Evolutionary conservation across 805 yeast genomes (phyloP).

Genomic region (Ogataea saltuana): DNA sequence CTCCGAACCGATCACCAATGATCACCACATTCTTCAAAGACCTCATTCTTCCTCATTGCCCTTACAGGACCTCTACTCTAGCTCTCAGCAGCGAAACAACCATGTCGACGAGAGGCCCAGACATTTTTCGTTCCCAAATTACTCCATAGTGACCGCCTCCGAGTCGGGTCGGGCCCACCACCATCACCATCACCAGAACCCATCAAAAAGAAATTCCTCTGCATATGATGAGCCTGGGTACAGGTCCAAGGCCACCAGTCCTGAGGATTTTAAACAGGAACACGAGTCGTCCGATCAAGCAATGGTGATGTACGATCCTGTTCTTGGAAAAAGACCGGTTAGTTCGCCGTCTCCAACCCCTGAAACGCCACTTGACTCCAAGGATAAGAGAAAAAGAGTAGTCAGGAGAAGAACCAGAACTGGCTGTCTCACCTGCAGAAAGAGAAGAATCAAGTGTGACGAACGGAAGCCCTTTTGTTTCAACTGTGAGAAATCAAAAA

Average conservation of each 20-base stretch:
- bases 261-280: too few relatives aligned
- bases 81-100: neutral
- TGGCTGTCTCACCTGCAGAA: conserved; percentile 74
- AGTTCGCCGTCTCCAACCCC: neutral
- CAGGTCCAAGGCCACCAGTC: too few relatives aligned
- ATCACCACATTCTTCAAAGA: too few relatives aligned
- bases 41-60: conserved; percentile 5
- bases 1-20: neutral
- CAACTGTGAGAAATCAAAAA: conserved; percentile 65
- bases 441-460: conserved; percentile 73
- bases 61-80: neutral
- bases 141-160: neutral
- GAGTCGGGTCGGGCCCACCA: neutral
- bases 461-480: conserved; percentile 69
- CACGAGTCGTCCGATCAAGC: conserved; percentile 1
- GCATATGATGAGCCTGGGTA: too few relatives aligned
- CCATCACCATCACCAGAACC: too few relatives aligned
- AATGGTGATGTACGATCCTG: conserved; percentile 12
- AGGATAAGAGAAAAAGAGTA: conserved; percentile 41
- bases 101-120: conserved; percentile 9
- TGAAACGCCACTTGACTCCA: conserved; percentile 20
- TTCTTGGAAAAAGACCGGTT: conserved; percentile 12
- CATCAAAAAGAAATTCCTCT: too few relatives aligned
- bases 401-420: conserved; percentile 67
- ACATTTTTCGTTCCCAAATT: conserved; percentile 7